These are phyloP conservation scores for Arachnopeziza araneosa DNA, from an alignment of 2,329 filamentous ascomycete genomes.

Conservation along the genomic window DNA sequence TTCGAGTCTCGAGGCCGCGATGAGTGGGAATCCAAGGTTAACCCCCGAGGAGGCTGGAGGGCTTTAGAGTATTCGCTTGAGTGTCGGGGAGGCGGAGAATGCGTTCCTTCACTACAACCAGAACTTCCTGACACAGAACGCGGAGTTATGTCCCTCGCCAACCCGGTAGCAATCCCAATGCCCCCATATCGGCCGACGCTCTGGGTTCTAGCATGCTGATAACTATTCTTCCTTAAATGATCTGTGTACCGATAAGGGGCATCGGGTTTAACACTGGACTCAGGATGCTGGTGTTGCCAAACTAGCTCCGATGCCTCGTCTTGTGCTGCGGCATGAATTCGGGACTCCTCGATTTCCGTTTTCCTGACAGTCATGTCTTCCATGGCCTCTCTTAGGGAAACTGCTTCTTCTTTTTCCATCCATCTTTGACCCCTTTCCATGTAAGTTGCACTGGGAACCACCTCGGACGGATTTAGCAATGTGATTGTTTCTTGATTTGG, in stretches of 20 bases:
- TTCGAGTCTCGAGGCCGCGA: not conserved
- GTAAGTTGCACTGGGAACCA: conserved; percentile 62
- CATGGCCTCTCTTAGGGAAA: conserved; percentile 64
- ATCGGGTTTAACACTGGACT: conserved; percentile 49
- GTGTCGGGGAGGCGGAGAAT: conserved; percentile 30
- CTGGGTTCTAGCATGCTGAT: conserved; percentile 60
- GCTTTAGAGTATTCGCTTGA: conserved; percentile 27
- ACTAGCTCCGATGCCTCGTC: conserved; percentile 75
- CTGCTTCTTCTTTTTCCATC: conserved; percentile 76
- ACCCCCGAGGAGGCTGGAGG: not conserved
- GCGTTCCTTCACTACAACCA: conserved; percentile 31
- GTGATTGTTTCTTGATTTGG: conserved; percentile 3
- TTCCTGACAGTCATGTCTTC: conserved; percentile 62
- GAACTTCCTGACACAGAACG: conserved; percentile 30
- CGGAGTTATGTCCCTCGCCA: conserved; percentile 25
- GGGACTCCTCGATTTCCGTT: conserved; percentile 50
- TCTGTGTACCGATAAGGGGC: conserved; percentile 63
- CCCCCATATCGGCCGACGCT: conserved; percentile 47
- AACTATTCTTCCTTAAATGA: conserved; percentile 66
- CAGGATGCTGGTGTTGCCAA: conserved; percentile 65
- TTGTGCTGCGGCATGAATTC: conserved; percentile 64
- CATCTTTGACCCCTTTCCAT: conserved; percentile 69
- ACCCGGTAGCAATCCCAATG: conserved; percentile 35
- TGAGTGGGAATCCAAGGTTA: not conserved
- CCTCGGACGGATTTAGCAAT: conserved; percentile 51